These are phyloP conservation scores for Plantago ovata DNA, from an alignment of 257 asterid genomes.

Conservation along the genomic window DNA sequence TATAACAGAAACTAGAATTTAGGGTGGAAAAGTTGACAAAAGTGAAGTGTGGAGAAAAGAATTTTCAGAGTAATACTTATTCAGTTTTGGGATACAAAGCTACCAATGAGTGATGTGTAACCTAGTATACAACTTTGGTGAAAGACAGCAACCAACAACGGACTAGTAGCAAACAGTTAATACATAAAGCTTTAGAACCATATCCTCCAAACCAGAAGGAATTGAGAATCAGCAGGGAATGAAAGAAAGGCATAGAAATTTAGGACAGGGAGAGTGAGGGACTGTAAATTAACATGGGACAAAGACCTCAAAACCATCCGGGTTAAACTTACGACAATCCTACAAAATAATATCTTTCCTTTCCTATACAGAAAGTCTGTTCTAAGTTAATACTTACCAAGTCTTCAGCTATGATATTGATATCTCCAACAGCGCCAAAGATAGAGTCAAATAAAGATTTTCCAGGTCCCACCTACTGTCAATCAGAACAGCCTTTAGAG, in stretches of 20 bases:
- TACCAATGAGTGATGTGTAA: no score
- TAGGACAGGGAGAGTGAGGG: no score
- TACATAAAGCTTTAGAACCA: no score
- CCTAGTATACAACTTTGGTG: no score
- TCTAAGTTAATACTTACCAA: slow-evolving; percentile 47
- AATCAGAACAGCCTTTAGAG: slow-evolving; percentile 30
- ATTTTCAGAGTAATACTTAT: no score
- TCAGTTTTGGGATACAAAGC: no score
- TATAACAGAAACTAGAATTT: slow-evolving; percentile 12
- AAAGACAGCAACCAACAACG: no score
- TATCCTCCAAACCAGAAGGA: no score
- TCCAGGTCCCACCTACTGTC: slow-evolving; percentile 93
- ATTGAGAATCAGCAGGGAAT: no score
- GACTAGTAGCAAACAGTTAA: no score
- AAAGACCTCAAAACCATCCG: background rate
- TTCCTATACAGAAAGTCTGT: background rate
- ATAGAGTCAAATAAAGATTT: slow-evolving; percentile 79
- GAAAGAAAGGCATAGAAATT: no score
- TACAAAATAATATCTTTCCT: background rate
- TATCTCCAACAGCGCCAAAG: slow-evolving; percentile 66
- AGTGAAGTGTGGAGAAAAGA: background rate
- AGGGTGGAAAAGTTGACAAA: background rate
- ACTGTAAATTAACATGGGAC: no score
- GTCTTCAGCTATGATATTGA: slow-evolving; percentile 93
- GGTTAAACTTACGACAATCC: background rate